A percentile compares a stretch with the other conserved stretches of the same genome.
Conservation (phyloP, 2,329 filamentous ascomycete species). For the Clonostachys rhizophaga region DNA sequence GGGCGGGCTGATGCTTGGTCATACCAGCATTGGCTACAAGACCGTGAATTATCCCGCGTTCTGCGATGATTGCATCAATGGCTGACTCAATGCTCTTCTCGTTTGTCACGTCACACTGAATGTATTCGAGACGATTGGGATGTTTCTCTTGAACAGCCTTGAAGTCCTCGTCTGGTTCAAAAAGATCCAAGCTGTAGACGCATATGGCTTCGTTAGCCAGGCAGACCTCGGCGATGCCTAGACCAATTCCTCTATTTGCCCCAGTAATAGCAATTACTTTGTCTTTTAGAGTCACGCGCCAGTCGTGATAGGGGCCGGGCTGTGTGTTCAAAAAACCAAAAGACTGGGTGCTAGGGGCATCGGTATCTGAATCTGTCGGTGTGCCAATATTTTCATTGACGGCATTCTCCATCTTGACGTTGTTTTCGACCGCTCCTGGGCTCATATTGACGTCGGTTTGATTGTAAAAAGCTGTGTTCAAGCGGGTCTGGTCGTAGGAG, state of each 20-base stretch:
- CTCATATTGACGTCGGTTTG: too few relatives aligned
- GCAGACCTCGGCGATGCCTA: conserved; percentile 35
- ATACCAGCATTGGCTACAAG: conserved; percentile 45
- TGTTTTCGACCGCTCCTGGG: too few relatives aligned
- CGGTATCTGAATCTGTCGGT: too few relatives aligned
- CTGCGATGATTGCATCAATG: conserved; percentile 31
- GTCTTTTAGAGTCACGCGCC: not conserved
- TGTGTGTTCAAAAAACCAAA: not conserved
- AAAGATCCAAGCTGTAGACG: conserved; percentile 7
- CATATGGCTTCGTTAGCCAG: conserved; percentile 29
- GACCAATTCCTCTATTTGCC: conserved; percentile 33
- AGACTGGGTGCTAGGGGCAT: too few relatives aligned
- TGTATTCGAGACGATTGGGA: conserved; percentile 26
- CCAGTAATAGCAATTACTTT: conserved; percentile 16
- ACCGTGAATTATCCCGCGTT: conserved; percentile 37
- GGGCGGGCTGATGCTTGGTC: conserved; percentile 45
- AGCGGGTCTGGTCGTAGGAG: not conserved
- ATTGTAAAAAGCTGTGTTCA: too few relatives aligned
- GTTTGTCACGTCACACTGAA: conserved; percentile 10
- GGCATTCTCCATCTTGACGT: too few relatives aligned
- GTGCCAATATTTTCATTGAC: too few relatives aligned
- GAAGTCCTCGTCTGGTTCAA: conserved; percentile 10
- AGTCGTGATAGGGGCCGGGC: not conserved
- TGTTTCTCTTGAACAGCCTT: conserved; percentile 24
- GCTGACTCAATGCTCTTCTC: conserved; percentile 8